These are phyloP conservation scores for Trichoderma semiorbis DNA, from an alignment of 2,329 filamentous ascomycete species.

Conservation along the genomic window DNA sequence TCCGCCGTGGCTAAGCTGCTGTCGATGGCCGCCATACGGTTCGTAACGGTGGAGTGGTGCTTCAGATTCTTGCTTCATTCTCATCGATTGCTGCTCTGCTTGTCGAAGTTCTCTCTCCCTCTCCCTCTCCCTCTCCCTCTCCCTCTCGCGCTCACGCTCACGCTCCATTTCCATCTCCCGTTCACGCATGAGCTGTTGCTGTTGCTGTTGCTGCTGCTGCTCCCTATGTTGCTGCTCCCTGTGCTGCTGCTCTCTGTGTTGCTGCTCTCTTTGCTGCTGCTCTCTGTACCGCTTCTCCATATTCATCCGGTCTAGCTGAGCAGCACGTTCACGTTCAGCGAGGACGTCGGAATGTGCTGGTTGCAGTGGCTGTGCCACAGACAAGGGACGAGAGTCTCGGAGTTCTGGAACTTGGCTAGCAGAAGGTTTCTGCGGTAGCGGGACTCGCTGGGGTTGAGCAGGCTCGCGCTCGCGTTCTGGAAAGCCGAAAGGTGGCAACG, in stretches of 20 bases:
- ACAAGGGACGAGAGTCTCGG: conserved; percentile 34
- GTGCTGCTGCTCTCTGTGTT: conserved; percentile 21
- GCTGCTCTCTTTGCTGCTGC: conserved; percentile 21
- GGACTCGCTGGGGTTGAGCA: conserved; percentile 34
- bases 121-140: conserved; percentile 29
- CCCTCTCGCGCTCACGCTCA: conserved; percentile 23
- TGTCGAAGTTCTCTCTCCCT: conserved; percentile 31
- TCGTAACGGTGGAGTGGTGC: conserved; percentile 43
- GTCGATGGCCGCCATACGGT: conserved; percentile 38
- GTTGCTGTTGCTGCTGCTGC: conserved; percentile 20
- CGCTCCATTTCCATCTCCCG: conserved; percentile 20
- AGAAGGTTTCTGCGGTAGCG: conserved; percentile 40
- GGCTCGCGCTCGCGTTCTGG: conserved; percentile 41
- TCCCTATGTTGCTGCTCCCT: conserved; percentile 21
- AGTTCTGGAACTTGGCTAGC: conserved; percentile 33
- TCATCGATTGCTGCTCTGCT: conserved; percentile 31
- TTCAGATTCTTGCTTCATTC: conserved; percentile 51
- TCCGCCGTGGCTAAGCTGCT: conserved; percentile 38
- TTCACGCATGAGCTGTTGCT: conserved; percentile 8
- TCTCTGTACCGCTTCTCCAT: conserved; percentile 31
- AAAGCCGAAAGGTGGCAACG: conserved; percentile 42
- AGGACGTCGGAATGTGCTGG: conserved; percentile 34
- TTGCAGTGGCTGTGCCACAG: conserved; percentile 35
- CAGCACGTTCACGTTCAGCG: conserved; percentile 26
- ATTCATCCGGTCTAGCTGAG: conserved; percentile 32